Percentiles rank a stretch among this genome's conserved stretches.
Conservation (phyloP, 441 rosid species). For the Croton laevigatus region DNA sequence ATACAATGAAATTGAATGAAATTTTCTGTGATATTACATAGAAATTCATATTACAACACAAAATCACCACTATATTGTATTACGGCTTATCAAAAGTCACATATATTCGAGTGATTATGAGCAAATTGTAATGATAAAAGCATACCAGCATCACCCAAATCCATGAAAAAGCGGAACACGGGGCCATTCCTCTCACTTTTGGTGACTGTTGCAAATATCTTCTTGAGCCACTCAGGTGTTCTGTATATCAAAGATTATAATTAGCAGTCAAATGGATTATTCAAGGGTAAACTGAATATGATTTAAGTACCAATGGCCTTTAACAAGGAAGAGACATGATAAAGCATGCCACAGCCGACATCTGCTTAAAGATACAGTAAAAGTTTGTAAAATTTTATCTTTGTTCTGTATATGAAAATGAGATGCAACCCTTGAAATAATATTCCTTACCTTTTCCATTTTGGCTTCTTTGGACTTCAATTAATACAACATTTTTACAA, state of each 20-base stretch:
- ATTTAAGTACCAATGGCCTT: no score
- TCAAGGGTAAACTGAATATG: not conserved
- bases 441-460: not conserved
- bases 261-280: not conserved
- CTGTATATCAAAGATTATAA: slow-evolving; percentile 32
- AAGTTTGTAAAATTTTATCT: no score
- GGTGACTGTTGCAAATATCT: slow-evolving; percentile 66
- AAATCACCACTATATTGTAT: no score
- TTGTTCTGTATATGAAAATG: not conserved
- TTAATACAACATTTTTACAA: not conserved
- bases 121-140: slow-evolving; percentile 1
- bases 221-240: slow-evolving; percentile 94
- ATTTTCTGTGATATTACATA: no score
- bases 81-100: no score
- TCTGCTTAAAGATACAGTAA: no score
- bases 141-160: slow-evolving; percentile 94
- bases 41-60: no score
- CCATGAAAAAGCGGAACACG: slow-evolving; percentile 90
- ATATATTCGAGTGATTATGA: not conserved
- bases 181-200: slow-evolving; percentile 89
- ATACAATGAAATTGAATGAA: no score
- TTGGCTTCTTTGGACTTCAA: not conserved
- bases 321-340: no score
- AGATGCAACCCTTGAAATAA: not conserved
- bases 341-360: no score